A percentile compares a stretch with the other conserved stretches of the same genome.
These are phyloP conservation scores for Blepharisma stoltei DNA, from an alignment of 73 alveolate genomes.

Conservation along the genomic window DNA sequence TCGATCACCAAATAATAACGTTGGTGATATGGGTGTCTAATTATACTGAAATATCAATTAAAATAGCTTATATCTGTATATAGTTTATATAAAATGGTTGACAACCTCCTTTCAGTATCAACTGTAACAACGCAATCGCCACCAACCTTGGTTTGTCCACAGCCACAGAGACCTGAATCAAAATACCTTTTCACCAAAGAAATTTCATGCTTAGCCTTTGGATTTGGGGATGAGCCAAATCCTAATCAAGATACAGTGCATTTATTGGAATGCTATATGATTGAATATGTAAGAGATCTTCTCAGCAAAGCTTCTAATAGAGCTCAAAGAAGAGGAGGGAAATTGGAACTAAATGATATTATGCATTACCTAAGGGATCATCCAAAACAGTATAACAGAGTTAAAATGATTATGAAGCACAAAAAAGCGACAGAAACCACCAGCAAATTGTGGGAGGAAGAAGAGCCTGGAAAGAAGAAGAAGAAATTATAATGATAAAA, in stretches of 20 bases:
- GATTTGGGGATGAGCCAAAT: constrained; percentile 12
- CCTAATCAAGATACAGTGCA: constrained; percentile 8
- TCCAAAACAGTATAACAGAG: constrained; percentile 19
- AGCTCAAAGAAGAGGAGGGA: constrained; percentile 13
- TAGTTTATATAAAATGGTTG: too few relatives aligned
- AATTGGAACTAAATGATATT: not conserved
- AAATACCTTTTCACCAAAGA: constrained; percentile 1
- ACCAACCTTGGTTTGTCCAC: not conserved
- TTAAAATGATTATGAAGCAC: not conserved
- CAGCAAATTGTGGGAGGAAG: too few relatives aligned
- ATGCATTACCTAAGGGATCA: constrained; percentile 24
- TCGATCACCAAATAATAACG: too few relatives aligned
- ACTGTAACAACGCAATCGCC: too few relatives aligned
- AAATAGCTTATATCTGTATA: too few relatives aligned
- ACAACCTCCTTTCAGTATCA: too few relatives aligned
- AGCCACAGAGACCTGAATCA: constrained; percentile 23
- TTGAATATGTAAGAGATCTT: constrained; percentile 16
- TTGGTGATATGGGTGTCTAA: too few relatives aligned
- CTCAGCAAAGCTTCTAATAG: constrained; percentile 8
- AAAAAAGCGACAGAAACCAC: not conserved
- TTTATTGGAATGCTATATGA: constrained; percentile 23
- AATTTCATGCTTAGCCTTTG: not conserved
- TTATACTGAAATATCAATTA: too few relatives aligned
- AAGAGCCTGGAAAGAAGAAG: too few relatives aligned
- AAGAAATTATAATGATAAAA: too few relatives aligned